Evolutionary conservation across 1,284 basidiomycete species (phyloP).

Genomic region (Moesziomyces sp.): DNA sequence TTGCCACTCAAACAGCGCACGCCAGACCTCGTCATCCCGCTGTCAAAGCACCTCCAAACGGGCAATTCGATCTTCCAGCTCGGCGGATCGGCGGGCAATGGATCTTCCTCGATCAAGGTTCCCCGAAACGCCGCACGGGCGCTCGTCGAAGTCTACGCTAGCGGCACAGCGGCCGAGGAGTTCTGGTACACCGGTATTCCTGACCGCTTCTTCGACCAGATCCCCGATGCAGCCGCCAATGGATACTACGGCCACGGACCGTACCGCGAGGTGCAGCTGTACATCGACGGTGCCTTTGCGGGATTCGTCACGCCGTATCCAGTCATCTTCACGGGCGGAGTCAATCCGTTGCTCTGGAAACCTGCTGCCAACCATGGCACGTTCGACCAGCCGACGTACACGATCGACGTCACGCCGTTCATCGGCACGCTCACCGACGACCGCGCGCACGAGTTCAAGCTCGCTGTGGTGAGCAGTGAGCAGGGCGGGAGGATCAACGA

Average conservation of each 20-base stretch:
- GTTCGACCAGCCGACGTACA: constrained; percentile 80
- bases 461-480: constrained; percentile 80
- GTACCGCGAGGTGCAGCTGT: constrained; percentile 80
- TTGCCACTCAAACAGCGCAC: constrained; percentile 17
- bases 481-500: constrained; percentile 74
- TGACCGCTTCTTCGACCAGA: constrained; percentile 73
- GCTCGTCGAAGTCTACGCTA: constrained; percentile 51
- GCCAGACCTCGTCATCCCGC: constrained; percentile 33
- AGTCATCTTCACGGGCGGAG: constrained; percentile 83
- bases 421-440: constrained; percentile 78
- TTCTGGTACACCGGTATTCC: constrained; percentile 78
- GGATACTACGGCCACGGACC: constrained; percentile 68
- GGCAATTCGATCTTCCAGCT: constrained; percentile 36
- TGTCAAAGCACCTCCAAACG: constrained; percentile 33
- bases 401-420: constrained; percentile 81
- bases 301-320: constrained; percentile 81
- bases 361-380: constrained; percentile 83
- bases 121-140: constrained; percentile 43
- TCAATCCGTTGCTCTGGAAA: constrained; percentile 79
- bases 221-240: constrained; percentile 74
- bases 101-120: constrained; percentile 20
- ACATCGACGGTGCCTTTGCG: constrained; percentile 79
- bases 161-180: constrained; percentile 42
- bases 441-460: constrained; percentile 75
- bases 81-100: constrained; percentile 27